Base-by-base conservation (phyloP, 2,329 filamentous ascomycete species). In the Harringtonia aguacate region DNA sequence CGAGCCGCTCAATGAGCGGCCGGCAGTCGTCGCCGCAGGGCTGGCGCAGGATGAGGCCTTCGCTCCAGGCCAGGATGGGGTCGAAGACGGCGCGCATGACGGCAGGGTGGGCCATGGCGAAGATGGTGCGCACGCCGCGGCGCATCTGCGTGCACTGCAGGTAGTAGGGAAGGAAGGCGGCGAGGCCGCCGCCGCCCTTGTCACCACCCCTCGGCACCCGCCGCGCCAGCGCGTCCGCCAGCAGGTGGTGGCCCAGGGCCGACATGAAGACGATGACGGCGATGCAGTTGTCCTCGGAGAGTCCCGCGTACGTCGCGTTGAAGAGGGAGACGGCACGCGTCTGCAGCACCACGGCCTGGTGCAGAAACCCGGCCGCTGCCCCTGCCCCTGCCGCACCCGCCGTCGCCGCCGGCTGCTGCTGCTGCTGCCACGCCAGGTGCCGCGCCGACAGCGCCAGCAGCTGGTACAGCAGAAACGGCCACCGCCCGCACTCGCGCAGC, bases 361-460 rank as follows among this genome's bases (percentile, higher is more conserved):
- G 50, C 39, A 51, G 49, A 42, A 56, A 57, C 18, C 51, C 47
- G 8, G 49, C 45, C 1, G 55, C 46, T 27, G 24, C 24, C 24
- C 7, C 10, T 10, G 24, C 24, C 10, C n/a, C n/a, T n/a, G n/a
- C n/a, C n/a, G n/a, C n/a, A n/a, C n/a, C n/a, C n/a, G n/a, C n/a
- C n/a, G n/a, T n/a, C 8, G 44, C 46, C n/a, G 52, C 49, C 4
- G 56, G 56, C 7, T 53, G 46, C 4, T 4, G 15, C 14, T 31
- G 40, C 18, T 13, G 31, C 30, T 22, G 27, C 13, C 21, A 8
- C 4, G 46, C 43, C 2, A 63, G 50, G 41, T 63, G 61, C 3
- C 58, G 55, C 3, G 63, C 56, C 14, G 61, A 61, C 33, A 62
- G 58, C 22, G 61, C 60, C 15, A 65, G 55, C 10, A 65, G 41